Percentiles rank a stretch among this genome's conserved stretches.
phyloP scores from a whole-genome alignment of 331 rosid genomes.

The Acacia pycnantha region DNA sequence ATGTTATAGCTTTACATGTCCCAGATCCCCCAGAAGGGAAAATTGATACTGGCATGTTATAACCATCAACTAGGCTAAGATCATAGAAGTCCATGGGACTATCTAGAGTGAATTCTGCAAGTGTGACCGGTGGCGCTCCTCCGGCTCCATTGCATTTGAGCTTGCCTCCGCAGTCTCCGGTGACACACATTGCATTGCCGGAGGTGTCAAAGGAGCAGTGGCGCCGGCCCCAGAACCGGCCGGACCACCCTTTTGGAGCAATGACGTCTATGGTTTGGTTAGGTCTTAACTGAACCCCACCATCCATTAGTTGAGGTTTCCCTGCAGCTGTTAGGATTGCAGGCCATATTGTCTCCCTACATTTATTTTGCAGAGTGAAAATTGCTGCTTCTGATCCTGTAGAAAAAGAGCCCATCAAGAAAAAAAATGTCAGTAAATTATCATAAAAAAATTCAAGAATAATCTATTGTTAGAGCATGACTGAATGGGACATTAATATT shows the following conservation, averaged over 20 bases:
- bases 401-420: neutral
- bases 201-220: slow-evolving; percentile 36
- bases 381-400: slow-evolving; percentile 49
- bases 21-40: slow-evolving; percentile 33
- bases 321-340: slow-evolving; percentile 47
- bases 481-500: neutral
- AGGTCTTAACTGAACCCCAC: slow-evolving; percentile 38
- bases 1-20: slow-evolving; percentile 21
- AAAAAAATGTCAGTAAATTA: neutral
- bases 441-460: neutral
- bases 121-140: slow-evolving; percentile 38
- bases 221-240: slow-evolving; percentile 35
- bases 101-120: slow-evolving; percentile 49
- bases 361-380: slow-evolving; percentile 46
- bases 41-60: slow-evolving; percentile 40
- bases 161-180: slow-evolving; percentile 45
- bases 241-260: slow-evolving; percentile 50
- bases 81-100: slow-evolving; percentile 42
- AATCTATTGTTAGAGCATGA: neutral
- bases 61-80: slow-evolving; percentile 51
- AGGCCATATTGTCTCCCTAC: slow-evolving; percentile 48
- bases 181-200: slow-evolving; percentile 31
- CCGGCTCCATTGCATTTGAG: slow-evolving; percentile 41
- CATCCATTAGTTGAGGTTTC: slow-evolving; percentile 39
- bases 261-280: slow-evolving; percentile 28